Conservation (phyloP, 192 early-diverging fungal genomes). For the Jimgerdemannia lactiflua region DNA sequence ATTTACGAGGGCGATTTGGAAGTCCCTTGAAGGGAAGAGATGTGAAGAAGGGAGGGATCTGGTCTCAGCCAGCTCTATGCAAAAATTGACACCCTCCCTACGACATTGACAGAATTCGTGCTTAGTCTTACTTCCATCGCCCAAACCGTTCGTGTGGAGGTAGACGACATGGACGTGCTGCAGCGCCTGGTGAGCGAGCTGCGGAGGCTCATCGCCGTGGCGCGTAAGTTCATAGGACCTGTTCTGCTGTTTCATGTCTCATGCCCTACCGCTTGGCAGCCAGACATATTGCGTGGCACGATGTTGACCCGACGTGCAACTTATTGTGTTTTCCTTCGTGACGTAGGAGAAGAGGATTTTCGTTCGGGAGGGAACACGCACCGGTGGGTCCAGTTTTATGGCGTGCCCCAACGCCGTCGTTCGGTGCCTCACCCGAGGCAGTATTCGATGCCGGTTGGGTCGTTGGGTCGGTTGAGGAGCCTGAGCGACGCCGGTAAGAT, state of each 20-base stretch:
- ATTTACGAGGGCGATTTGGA: too few relatives aligned
- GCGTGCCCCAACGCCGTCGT: background rate
- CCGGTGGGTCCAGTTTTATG: slow-evolving; percentile 38
- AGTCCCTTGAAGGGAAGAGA: too few relatives aligned
- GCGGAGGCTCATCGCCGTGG: background rate
- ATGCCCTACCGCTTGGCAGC: too few relatives aligned
- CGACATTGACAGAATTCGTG: background rate
- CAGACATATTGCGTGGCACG: too few relatives aligned
- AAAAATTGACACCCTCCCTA: too few relatives aligned
- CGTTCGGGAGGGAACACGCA: slow-evolving; percentile 34
- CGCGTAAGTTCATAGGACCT: background rate
- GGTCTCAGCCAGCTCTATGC: too few relatives aligned
- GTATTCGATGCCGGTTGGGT: background rate
- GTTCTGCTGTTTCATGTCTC: background rate
- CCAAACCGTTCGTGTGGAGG: background rate
- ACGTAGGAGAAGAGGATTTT: slow-evolving; percentile 32
- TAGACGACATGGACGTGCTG: background rate
- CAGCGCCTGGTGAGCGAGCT: background rate
- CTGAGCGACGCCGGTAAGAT: slow-evolving; percentile 13
- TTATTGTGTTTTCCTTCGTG: background rate
- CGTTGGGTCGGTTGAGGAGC: background rate
- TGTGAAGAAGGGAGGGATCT: too few relatives aligned
- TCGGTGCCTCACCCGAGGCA: background rate
- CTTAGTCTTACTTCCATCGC: background rate
- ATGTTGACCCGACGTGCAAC: background rate